Conservation (phyloP, 1,284 basidiomycete species). For the Wallemia mellicola region DNA sequence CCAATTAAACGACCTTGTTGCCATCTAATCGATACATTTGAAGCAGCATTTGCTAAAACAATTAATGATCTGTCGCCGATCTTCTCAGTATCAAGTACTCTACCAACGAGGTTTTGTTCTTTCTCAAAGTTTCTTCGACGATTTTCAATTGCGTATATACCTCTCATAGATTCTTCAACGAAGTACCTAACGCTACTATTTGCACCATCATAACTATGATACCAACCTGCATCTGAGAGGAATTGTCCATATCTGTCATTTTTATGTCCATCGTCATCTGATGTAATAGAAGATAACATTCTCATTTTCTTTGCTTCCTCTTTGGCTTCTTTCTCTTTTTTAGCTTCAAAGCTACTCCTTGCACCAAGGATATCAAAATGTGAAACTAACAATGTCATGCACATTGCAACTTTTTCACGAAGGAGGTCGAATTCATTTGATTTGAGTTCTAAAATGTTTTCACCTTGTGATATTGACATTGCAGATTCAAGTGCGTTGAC, state of each 20-base stretch:
- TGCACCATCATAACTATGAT: slow-evolving; percentile 5
- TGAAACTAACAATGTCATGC: slow-evolving; percentile 81
- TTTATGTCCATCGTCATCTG: slow-evolving; percentile 25
- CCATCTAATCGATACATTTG: slow-evolving; percentile 90
- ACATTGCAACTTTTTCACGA: slow-evolving; percentile 70
- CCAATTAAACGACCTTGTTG: slow-evolving; percentile 96
- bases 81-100: slow-evolving; percentile 68
- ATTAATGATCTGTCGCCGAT: slow-evolving; percentile 69
- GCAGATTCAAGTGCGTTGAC: slow-evolving; percentile 88
- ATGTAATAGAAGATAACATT: slow-evolving; percentile 16
- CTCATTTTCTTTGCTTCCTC: slow-evolving; percentile 28
- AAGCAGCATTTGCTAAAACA: slow-evolving; percentile 68
- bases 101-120: slow-evolving; percentile 47
- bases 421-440: slow-evolving; percentile 67
- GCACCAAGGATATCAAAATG: slow-evolving; percentile 97
- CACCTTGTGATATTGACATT: slow-evolving; percentile 58
- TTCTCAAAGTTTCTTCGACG: slow-evolving; percentile 28
- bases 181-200: slow-evolving; percentile 36
- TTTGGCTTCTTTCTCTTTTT: slow-evolving; percentile 54
- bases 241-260: background rate
- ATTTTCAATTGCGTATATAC: slow-evolving; percentile 33
- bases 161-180: slow-evolving; percentile 34
- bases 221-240: slow-evolving; percentile 7
- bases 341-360: slow-evolving; percentile 58
- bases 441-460: slow-evolving; percentile 66